These are phyloP conservation scores for Venturia carpophila DNA, from an alignment of 2,329 filamentous ascomycete genomes.

Conservation along the genomic window DNA sequence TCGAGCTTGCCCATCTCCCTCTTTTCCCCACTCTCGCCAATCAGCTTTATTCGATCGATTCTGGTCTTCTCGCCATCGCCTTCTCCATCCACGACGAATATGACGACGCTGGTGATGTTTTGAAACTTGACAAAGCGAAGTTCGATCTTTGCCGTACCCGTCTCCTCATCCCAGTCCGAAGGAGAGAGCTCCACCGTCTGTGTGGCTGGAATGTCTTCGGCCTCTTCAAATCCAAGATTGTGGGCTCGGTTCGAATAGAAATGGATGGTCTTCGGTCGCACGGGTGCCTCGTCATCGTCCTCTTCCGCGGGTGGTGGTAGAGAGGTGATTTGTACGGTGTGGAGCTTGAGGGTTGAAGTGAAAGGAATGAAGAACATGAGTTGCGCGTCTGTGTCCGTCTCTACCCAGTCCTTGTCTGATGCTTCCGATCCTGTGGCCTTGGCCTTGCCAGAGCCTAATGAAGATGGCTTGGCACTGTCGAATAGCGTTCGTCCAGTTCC, in stretches of 20 bases:
- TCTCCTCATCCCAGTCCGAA: constrained; percentile 61
- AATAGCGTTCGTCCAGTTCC: constrained; percentile 69
- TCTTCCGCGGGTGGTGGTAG: constrained; percentile 49
- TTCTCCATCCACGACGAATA: constrained; percentile 78
- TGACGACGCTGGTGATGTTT: constrained; percentile 74
- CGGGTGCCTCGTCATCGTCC: constrained; percentile 59
- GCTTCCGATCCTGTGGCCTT: constrained; percentile 34
- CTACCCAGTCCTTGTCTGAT: constrained; percentile 67
- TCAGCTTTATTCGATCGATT: constrained; percentile 67
- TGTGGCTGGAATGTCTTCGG: constrained; percentile 73
- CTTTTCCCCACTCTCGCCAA: constrained; percentile 88
- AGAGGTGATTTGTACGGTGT: constrained; percentile 81
- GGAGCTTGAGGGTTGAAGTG: constrained; percentile 78
- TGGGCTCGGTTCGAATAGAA: constrained; percentile 83
- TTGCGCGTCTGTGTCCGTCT: constrained; percentile 96
- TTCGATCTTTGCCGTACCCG: constrained; percentile 44
- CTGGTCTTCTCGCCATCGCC: constrained; percentile 80
- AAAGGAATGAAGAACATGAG: constrained; percentile 90
- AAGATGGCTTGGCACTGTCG: constrained; percentile 56
- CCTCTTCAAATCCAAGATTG: constrained; percentile 91
- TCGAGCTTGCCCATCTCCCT: constrained; percentile 89
- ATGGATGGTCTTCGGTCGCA: constrained; percentile 74
- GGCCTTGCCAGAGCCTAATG: constrained; percentile 33
- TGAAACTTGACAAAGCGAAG: constrained; percentile 97
- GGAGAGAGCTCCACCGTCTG: constrained; percentile 69